Evolutionary conservation across 345 rosid species (phyloP), one percentile per base, ranked within the genome.

Genomic region (Euclidium syriacum): DNA sequence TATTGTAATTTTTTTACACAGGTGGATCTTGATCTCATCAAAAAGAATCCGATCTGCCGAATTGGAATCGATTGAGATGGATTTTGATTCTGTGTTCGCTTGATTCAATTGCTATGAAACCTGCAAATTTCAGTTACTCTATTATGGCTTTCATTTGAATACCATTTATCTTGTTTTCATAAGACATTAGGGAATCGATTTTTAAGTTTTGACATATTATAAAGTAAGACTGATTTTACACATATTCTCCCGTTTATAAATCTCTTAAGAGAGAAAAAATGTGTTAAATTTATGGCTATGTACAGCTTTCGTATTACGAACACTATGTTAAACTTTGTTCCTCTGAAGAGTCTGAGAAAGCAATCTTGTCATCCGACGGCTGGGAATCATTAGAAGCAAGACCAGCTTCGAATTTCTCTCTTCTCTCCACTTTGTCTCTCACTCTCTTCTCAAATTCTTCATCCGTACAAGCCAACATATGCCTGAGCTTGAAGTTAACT

Each of bases 1-100:
- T 30, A 8, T 70, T 60, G 40, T 58, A 4, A 15, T 40, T 58
- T 3, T 38, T 47, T 26, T 26, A 48, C 17, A 19, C 87, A 92
- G 96, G 97, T 92, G 55, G 91, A 92, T 81, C 95, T 92, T 46
- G 68, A 60, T 57, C 94, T 83, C 72, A 82, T 89, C 66, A 85
- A 91, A 80, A 73, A 67, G 48, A 92, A 86, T 73, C 86, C 86
- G 0, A 59, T 92, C 1, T 88, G 95, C 34, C 84, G 83, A 6
- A 67, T 92, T 20, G 98, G 96, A 65, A 71, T 81, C 41, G 4
- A 64, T 42, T 80, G 77, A 58, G 27, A 17, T 43, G 51, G 43
- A 32, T 36, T 30, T 64, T 44, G 41, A 18, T 23, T 63, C 25
- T 35, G 22, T 19, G 9, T 16, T 15, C 8, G 11, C 24, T 66